Conservation (phyloP, 305 asterid genomes). For the Solanum hybrid region DNA sequence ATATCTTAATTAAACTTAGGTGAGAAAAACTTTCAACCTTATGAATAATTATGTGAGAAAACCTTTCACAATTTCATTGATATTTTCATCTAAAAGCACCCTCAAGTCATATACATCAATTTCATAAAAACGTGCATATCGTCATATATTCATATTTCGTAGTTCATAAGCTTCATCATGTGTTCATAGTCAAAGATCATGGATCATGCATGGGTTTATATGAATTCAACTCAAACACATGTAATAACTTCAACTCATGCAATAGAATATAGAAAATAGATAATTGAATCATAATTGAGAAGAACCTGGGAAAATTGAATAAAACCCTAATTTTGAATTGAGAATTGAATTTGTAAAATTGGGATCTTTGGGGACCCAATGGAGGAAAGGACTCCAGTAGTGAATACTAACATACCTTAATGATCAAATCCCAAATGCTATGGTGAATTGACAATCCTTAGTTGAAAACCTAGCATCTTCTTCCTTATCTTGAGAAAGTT, state of each 20-base stretch:
- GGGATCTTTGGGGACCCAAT: background rate
- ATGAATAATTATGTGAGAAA: background rate
- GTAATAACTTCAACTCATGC: background rate
- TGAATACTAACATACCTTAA: background rate
- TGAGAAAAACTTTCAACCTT: background rate
- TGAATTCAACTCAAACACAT: background rate
- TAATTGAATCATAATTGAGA: background rate
- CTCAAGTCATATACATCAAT: background rate
- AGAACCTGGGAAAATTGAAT: background rate
- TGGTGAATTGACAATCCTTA: background rate
- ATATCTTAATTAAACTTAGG: background rate
- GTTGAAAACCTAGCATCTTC: background rate
- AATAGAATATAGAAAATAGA: background rate
- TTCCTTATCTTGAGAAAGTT: background rate
- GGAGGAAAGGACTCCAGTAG: background rate
- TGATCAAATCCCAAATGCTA: background rate
- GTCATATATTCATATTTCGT: background rate
- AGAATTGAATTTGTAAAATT: background rate
- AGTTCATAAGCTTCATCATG: background rate
- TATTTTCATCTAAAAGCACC: background rate
- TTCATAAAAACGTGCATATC: background rate
- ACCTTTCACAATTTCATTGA: background rate
- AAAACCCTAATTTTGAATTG: background rate
- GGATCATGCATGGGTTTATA: background rate
- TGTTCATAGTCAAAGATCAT: background rate